A percentile compares a stretch with the other conserved stretches of the same genome.
Evolutionary conservation across 2,329 filamentous ascomycete genomes (phyloP).

Genomic region (Stromatinia cepivora): DNA sequence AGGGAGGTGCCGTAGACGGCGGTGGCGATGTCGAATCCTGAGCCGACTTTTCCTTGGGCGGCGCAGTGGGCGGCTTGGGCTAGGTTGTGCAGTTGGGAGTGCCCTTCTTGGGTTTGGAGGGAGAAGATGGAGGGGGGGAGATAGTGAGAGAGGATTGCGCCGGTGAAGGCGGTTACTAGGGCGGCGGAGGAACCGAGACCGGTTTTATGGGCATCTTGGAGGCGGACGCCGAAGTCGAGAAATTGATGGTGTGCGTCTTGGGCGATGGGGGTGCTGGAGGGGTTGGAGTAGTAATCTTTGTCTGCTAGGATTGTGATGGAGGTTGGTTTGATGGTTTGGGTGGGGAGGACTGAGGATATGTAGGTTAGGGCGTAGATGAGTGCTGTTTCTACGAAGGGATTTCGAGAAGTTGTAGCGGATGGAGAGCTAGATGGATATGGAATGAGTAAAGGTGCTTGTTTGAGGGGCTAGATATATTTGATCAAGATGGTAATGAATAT

Average conservation of each 20-base stretch:
- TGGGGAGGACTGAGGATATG: slow-evolving; percentile 50
- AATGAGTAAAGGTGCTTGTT: background rate
- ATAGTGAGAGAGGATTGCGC: slow-evolving; percentile 75
- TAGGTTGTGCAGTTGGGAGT: slow-evolving; percentile 78
- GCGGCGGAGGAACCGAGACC: slow-evolving; percentile 93
- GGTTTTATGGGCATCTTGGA: slow-evolving; percentile 86
- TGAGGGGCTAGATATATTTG: background rate
- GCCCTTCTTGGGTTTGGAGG: slow-evolving; percentile 54
- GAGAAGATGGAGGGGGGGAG: slow-evolving; percentile 59
- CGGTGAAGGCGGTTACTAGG: slow-evolving; percentile 83
- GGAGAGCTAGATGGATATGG: slow-evolving; percentile 23
- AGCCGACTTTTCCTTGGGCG: slow-evolving; percentile 94
- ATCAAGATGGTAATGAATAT: background rate
- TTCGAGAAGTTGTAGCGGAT: slow-evolving; percentile 48
- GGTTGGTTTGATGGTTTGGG: slow-evolving; percentile 60
- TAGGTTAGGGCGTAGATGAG: slow-evolving; percentile 87
- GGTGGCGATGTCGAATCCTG: slow-evolving; percentile 90
- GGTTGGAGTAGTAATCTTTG: slow-evolving; percentile 92
- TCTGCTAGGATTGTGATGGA: slow-evolving; percentile 88
- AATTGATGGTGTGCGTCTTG: slow-evolving; percentile 57
- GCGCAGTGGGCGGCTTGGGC: slow-evolving; percentile 92
- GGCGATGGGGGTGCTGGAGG: slow-evolving; percentile 43
- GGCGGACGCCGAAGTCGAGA: slow-evolving; percentile 71
- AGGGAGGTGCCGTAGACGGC: slow-evolving; percentile 89
- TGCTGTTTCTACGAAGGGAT: slow-evolving; percentile 91